A percentile compares a stretch with the other conserved stretches of the same genome.
These are phyloP conservation scores for Pichia phayaonensis DNA, from an alignment of 805 yeast species.

Conservation along the genomic window DNA sequence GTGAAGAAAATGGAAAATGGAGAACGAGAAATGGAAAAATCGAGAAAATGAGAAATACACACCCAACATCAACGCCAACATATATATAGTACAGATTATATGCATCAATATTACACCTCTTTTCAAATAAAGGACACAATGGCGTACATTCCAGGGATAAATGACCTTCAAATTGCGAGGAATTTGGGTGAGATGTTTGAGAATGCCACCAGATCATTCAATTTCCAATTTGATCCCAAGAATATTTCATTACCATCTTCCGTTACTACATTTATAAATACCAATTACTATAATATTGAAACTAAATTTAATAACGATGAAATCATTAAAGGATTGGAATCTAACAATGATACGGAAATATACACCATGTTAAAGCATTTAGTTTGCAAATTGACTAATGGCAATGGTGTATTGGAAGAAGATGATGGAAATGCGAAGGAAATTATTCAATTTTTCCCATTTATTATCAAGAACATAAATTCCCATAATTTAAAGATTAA, in stretches of 20 bases:
- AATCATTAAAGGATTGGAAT: constrained; percentile 55
- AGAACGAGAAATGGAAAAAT: not conserved
- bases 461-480: constrained; percentile 81
- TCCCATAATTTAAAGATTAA: constrained; percentile 57
- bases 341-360: constrained; percentile 60
- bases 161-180: constrained; percentile 13
- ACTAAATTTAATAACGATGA: constrained; percentile 48
- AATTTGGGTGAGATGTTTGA: constrained; percentile 18
- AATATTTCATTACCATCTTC: constrained; percentile 16
- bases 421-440: constrained; percentile 21
- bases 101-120: too few relatives aligned
- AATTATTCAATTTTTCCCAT: constrained; percentile 57
- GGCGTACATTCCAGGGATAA: not conserved
- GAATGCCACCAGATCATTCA: constrained; percentile 12
- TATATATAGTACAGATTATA: too few relatives aligned
- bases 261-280: constrained; percentile 18
- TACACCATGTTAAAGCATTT: constrained; percentile 54
- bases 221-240: constrained; percentile 10
- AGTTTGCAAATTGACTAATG: constrained; percentile 33
- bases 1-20: not conserved
- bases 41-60: too few relatives aligned
- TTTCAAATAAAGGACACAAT: constrained; percentile 1
- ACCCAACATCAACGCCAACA: too few relatives aligned
- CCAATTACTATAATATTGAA: constrained; percentile 16
- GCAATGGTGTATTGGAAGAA: not conserved